Base-by-base conservation (phyloP, 2,329 filamentous ascomycete genomes). In the Grosmannia serpens region DNA sequence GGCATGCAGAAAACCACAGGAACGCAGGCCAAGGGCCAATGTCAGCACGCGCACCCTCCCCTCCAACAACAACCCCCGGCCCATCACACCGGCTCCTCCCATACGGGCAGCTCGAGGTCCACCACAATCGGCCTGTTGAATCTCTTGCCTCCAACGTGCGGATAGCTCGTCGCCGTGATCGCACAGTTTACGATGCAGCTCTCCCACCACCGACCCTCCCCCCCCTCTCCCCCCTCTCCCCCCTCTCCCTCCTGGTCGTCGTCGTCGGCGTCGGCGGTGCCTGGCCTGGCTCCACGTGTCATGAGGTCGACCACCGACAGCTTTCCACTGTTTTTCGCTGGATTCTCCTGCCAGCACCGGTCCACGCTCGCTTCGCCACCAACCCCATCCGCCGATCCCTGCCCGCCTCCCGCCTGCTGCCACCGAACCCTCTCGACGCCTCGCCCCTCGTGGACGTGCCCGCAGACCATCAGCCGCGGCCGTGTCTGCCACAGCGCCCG, bases 41-140 rank as follows among this genome's bases (percentile, higher is more conserved):
- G 35, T 15, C 15, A 38, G 15, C 35, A 38, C 35, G 35, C 35
- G 17, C 13, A 35, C 33, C 33, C 33, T 9, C 35, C 1, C n/a
- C n/a, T n/a, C n/a, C n/a, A n/a, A n/a, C n/a, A n/a, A n/a, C n/a
- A 3, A 15, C 33, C 4, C 15, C 35, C 35, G 44, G 20, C 44
- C 44, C 24, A 11, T 44, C 11, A 47, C 20, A 4, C 20, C 27
- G 11, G 20, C 51, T 22, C 22, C 55, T 70, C 67, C 75, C 77
- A 81, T 24, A 85, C 74, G 0, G 86, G 85, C 61, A 94, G 73
- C 63, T 91, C 83, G 33, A 95, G 67, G 68, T 95, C 89, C 15
- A 95, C 84, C n/a, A 95, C 85, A 64, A 95, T 86, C 24, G 89
- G 86, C 68, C 91, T 88, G 70, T 91, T 84, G 71, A 88, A 84